A percentile compares a stretch with the other conserved stretches of the same genome.
Evolutionary conservation across 129 eudicot genomes (phyloP).

Genomic region (Flaveria sonorensis): DNA sequence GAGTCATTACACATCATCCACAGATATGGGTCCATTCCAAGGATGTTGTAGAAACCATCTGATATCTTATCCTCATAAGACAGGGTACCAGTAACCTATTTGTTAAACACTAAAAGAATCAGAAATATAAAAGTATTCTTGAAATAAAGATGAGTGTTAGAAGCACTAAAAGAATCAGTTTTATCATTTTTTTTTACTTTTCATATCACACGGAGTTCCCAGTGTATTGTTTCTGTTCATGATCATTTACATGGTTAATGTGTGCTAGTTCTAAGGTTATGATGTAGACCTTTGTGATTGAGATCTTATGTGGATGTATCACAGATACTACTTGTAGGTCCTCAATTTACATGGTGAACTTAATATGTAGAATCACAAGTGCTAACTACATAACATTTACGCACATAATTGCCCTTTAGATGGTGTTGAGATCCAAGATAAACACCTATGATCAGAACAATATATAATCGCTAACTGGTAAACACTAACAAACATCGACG

Average conservation of each 20-base stretch:
- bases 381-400: background rate
- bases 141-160: background rate
- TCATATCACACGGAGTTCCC: background rate
- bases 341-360: background rate
- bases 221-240: background rate
- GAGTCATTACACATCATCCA: conserved; percentile 75
- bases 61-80: conserved; percentile 84
- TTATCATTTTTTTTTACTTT: background rate
- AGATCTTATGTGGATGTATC: too few relatives aligned
- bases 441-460: background rate
- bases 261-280: background rate
- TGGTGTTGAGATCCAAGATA: background rate
- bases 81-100: conserved; percentile 75
- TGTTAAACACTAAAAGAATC: background rate
- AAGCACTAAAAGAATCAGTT: background rate
- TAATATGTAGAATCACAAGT: background rate
- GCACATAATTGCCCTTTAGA: background rate
- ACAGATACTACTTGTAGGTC: too few relatives aligned
- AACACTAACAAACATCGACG: background rate
- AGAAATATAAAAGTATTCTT: background rate
- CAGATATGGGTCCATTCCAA: conserved; percentile 88
- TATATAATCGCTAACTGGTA: too few relatives aligned
- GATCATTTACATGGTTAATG: background rate
- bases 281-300: too few relatives aligned
- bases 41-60: conserved; percentile 86